A percentile compares a stretch with the other conserved stretches of the same genome.
These are phyloP conservation scores for Pseudonitzschia pungens DNA, from an alignment of 108 stramenopile genomes.

Conservation along the genomic window DNA sequence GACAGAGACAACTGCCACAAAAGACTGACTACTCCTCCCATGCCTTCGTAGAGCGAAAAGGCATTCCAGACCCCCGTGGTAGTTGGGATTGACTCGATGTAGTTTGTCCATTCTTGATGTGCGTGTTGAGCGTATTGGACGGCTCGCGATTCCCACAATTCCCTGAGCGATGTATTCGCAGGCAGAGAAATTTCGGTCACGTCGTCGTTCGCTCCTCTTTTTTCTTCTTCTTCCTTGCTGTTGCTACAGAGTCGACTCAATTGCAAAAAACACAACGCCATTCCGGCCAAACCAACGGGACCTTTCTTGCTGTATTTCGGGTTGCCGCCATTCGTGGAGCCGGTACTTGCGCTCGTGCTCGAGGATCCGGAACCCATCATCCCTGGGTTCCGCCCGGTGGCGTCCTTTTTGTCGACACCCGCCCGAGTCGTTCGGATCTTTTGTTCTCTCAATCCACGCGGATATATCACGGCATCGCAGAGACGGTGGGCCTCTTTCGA, in stretches of 20 bases:
- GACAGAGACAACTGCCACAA: slow-evolving; percentile 21
- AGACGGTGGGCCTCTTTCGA: slow-evolving; percentile 43
- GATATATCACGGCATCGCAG: slow-evolving; percentile 53
- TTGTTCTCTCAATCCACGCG: slow-evolving; percentile 13
- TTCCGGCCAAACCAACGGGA: slow-evolving; percentile 68
- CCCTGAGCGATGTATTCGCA: not conserved
- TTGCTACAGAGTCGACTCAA: slow-evolving; percentile 38
- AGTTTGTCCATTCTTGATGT: slow-evolving; percentile 9
- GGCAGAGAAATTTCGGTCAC: slow-evolving; percentile 16
- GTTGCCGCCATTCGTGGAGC: slow-evolving; percentile 26
- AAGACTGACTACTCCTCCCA: slow-evolving; percentile 40
- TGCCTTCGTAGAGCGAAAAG: slow-evolving; percentile 56
- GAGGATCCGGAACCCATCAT: no score
- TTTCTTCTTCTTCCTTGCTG: slow-evolving; percentile 40
- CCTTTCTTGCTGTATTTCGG: slow-evolving; percentile 49
- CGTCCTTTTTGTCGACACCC: no score
- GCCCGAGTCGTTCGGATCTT: not conserved
- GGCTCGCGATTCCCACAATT: slow-evolving; percentile 10
- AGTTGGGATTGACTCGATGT: not conserved
- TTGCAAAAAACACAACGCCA: slow-evolving; percentile 64
- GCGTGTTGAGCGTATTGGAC: slow-evolving; percentile 8
- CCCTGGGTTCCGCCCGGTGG: no score
- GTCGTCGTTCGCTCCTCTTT: slow-evolving; percentile 19
- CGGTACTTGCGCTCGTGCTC: no score
- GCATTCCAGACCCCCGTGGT: slow-evolving; percentile 14